Evolutionary conservation across 805 yeast genomes (phyloP), one percentile per base, ranked within the genome.

Genomic region (Candida arabinofermentans): DNA sequence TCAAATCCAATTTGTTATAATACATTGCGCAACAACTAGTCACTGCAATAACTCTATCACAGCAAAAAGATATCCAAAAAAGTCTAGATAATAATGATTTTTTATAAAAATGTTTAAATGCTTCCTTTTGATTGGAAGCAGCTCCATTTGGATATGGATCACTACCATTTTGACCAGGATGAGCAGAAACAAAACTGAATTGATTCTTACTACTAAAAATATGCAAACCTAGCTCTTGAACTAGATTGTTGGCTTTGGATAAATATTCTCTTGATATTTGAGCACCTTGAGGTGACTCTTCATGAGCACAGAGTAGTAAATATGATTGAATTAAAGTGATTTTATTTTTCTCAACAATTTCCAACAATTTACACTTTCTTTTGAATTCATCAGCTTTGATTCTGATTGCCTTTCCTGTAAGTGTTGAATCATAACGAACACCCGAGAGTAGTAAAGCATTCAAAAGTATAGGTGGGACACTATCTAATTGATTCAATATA

Each of bases 221-320:
- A 16, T 61, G 62, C 8, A 61, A 43, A 2, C 59, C 63, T 8
- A 61, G 39, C 31, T 60, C 66, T 19, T 47, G 57, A 24, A 61
- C 51, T 32, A 60, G 37, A 22, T 44, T 47, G 4, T 58, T 48
- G 1, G 64, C 65, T 31, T 50, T 54, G 6, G 54, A 36, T n/a
- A 57, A 34, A 22, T 53, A 54, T 27, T 50, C 54, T 27, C 60
- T 47, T 4, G 64, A 49, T 4, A 44, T 29, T 16, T 51, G 51
- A 1, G 65, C 46, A 2, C 66, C 66, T 24, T 55, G 45, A 3
- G 60, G 54, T 2, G 61, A 54, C 34, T 61, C 66, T 40, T 61
- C 66, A 27, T 61, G 61, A 9, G 51, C 44, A 40, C 60, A 54
- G 27, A 60, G 37, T 24, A 61, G 40, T 9, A 58, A 34, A 31